Conservation (phyloP, 345 rosid genomes). For the Populus nigra region DNA sequence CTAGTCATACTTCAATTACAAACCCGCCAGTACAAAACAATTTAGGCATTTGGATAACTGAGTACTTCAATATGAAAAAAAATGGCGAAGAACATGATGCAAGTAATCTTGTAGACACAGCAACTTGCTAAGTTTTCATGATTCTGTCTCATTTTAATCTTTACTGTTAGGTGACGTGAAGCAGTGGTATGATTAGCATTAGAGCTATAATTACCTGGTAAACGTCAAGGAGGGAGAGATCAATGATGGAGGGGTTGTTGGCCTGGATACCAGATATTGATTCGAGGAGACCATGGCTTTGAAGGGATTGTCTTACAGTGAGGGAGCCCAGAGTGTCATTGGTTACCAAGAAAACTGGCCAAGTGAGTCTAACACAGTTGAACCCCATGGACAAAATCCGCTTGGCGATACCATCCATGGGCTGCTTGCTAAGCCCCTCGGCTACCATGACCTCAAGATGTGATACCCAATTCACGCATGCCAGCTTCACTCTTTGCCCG, state of each 20-base stretch:
- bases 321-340: constrained; percentile 23
- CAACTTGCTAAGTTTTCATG: not conserved
- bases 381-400: constrained; percentile 34
- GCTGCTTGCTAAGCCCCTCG: constrained; percentile 44
- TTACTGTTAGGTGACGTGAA: not conserved
- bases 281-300: constrained; percentile 54
- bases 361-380: constrained; percentile 43
- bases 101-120: not conserved
- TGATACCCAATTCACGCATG: constrained; percentile 39
- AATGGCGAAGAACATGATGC: too few relatives aligned
- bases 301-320: constrained; percentile 50
- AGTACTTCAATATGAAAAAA: too few relatives aligned
- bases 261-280: constrained; percentile 62
- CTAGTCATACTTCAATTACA: too few relatives aligned
- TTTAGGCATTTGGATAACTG: too few relatives aligned
- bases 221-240: constrained; percentile 71
- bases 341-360: constrained; percentile 39
- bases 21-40: too few relatives aligned
- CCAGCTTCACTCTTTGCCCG: constrained; percentile 32
- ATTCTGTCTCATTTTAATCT: not conserved
- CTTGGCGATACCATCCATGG: constrained; percentile 28
- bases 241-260: constrained; percentile 79
- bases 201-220: constrained; percentile 50
- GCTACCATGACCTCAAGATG: constrained; percentile 39
- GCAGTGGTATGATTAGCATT: not conserved